Conservation (phyloP, 108 stramenopile genomes). For the Parietichytrium sp. region DNA sequence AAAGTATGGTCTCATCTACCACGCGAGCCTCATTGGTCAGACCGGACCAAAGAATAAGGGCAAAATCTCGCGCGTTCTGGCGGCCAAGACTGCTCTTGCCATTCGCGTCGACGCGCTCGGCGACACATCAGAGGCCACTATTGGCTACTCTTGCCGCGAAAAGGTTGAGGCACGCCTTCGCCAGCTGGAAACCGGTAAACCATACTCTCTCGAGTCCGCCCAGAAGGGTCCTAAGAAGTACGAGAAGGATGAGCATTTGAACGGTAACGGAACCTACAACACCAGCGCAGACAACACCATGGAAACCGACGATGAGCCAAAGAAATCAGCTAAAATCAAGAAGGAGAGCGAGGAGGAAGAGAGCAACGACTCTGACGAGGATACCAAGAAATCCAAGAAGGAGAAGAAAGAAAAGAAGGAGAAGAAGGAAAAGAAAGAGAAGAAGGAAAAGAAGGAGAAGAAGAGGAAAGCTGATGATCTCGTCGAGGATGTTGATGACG, state of each 20-base stretch:
- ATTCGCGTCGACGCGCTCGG: slow-evolving; percentile 98
- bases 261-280: slow-evolving; percentile 76
- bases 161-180: slow-evolving; percentile 96
- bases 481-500: slow-evolving; percentile 1
- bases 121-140: slow-evolving; percentile 83
- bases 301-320: slow-evolving; percentile 47
- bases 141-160: slow-evolving; percentile 89
- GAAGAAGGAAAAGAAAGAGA: slow-evolving; percentile 56
- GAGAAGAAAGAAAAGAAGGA: slow-evolving; percentile 60
- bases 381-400: slow-evolving; percentile 58
- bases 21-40: slow-evolving; percentile 98
- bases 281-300: slow-evolving; percentile 78
- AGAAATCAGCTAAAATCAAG: slow-evolving; percentile 46
- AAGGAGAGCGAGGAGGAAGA: slow-evolving; percentile 45
- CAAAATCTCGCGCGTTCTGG: slow-evolving; percentile 95
- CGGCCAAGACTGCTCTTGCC: slow-evolving; percentile 95
- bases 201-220: slow-evolving; percentile 55
- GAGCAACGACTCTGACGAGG: slow-evolving; percentile 54
- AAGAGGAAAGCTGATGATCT: neutral
- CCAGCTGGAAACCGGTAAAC: slow-evolving; percentile 86
- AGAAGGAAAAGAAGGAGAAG: neutral
- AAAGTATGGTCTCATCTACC: slow-evolving; percentile 99
- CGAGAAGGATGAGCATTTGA: slow-evolving; percentile 69
- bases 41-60: slow-evolving; percentile 98
- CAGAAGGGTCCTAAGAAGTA: slow-evolving; percentile 59